Base-by-base conservation (phyloP, 495 filamentous ascomycete species). In the Penicillium dipodomyicola region DNA sequence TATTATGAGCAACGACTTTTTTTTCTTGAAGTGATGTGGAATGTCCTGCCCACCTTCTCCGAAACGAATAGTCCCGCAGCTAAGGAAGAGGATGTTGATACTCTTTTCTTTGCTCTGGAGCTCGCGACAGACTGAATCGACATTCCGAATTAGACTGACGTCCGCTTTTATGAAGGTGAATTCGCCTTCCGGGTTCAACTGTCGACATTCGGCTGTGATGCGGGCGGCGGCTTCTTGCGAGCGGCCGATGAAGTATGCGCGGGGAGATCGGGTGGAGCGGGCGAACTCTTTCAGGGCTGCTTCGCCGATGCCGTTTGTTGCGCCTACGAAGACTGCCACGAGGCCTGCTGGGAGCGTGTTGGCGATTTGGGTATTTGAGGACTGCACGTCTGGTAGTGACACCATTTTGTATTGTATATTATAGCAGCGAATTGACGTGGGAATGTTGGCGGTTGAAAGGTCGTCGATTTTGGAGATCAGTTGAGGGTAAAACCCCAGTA, bases 11-110 rank as follows among this genome's bases (percentile, higher is more conserved):
- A 52, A 49, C 23, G 5, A 4, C 19, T 17, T 11, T n/a, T 40
- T 49, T 9, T 11, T 1, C 9, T 40, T 11, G 41, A 22, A 2
- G 11, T 49, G 9, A 22, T n/a, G n/a, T n/a, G n/a, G 40, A 19
- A 52, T 7, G 33, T 37, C 14, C 33, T 50, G 52, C 41, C 5
- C 47, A 67, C 69, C 64, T 10, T 57, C 47, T 5, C 56, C 52
- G 2, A 44, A 57, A 10, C 56, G 32, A 0, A 56, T 29, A 7
- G 54, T 39, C 52, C 71, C 56, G 40, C 61, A 29, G 50, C 60
- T 69, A 11, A 75, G 65, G 62, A 89, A 85, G 0, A 91, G 75
- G 1, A 90, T 60, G 60, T 91, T 85, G 58, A 91, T 70, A 17
- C 61, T 64, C n/a, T 63, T 61, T 57, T 89, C 86, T 40, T 78